phyloP scores from a whole-genome alignment of 257 asterid genomes.

The Gynochthodes officinalis region DNA sequence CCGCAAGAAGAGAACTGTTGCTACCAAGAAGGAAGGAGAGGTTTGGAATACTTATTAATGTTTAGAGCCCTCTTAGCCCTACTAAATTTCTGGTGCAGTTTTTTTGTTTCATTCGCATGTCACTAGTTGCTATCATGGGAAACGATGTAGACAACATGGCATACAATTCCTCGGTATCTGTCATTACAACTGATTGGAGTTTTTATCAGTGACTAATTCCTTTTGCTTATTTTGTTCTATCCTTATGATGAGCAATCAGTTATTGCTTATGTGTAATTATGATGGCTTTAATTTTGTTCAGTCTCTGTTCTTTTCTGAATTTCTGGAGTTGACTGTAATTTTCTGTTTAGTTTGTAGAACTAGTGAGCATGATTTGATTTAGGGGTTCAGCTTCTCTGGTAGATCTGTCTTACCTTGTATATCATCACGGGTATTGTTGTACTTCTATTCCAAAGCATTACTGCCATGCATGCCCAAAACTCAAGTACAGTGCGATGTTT shows the following conservation, averaged over 20 bases:
- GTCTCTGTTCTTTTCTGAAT: too few species aligned
- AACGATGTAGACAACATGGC: background rate
- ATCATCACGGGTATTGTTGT: background rate
- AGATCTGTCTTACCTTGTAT: too few species aligned
- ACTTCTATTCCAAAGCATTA: background rate
- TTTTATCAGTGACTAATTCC: background rate
- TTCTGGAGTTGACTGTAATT: too few species aligned
- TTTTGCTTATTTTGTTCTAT: too few species aligned
- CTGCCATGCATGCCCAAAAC: too few species aligned
- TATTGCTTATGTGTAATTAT: background rate
- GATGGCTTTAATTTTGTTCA: too few species aligned
- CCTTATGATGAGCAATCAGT: background rate
- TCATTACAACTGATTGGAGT: background rate
- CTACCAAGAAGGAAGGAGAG: conserved; percentile 31
- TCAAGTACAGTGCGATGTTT: background rate
- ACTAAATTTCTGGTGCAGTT: background rate
- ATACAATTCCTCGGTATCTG: background rate
- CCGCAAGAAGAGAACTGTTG: conserved; percentile 31
- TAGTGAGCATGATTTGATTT: too few species aligned
- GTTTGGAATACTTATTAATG: conserved; percentile 5
- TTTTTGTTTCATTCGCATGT: background rate
- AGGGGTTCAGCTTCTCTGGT: too few species aligned
- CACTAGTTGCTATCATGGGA: background rate
- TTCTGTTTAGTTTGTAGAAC: too few species aligned
- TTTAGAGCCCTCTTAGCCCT: background rate